Evolutionary conservation across 108 stramenopile genomes (phyloP).

Genomic region (Aurantiochytrium sp.): DNA sequence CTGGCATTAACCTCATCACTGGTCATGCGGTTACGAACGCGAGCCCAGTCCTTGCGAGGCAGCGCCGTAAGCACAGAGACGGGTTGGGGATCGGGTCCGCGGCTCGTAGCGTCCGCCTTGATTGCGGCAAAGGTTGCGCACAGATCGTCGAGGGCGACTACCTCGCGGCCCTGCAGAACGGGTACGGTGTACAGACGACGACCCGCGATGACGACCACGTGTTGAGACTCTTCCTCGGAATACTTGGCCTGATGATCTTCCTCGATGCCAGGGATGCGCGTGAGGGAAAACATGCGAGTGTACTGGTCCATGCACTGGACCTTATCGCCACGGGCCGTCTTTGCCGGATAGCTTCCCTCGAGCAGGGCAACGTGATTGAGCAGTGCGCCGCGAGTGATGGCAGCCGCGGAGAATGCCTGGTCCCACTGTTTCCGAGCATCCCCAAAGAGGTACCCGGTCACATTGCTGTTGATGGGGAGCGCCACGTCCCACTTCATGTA

Average conservation of each 20-base stretch:
- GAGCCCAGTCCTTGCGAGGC: neutral
- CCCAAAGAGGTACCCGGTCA: neutral
- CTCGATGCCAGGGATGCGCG: neutral
- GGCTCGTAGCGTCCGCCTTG: neutral
- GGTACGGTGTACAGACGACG: neutral
- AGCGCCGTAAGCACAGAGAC: neutral
- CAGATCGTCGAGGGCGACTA: neutral
- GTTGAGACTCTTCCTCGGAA: neutral
- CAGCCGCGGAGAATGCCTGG: neutral
- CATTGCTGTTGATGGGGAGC: neutral
- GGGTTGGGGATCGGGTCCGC: neutral
- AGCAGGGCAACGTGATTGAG: neutral
- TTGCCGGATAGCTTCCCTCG: neutral
- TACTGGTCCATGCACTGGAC: constrained; percentile 20
- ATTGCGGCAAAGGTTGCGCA: neutral
- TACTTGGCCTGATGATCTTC: neutral
- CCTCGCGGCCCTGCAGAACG: neutral
- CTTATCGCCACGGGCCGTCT: neutral
- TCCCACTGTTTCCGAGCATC: neutral
- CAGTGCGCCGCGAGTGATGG: neutral
- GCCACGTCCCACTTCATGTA: neutral
- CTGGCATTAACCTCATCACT: neutral
- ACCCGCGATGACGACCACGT: neutral
- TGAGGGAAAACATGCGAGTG: constrained; percentile 18
- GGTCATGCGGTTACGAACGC: neutral